Conservation (phyloP, 768 basidiomycete genomes). For the Phlebiopsis flavidoalba region DNA sequence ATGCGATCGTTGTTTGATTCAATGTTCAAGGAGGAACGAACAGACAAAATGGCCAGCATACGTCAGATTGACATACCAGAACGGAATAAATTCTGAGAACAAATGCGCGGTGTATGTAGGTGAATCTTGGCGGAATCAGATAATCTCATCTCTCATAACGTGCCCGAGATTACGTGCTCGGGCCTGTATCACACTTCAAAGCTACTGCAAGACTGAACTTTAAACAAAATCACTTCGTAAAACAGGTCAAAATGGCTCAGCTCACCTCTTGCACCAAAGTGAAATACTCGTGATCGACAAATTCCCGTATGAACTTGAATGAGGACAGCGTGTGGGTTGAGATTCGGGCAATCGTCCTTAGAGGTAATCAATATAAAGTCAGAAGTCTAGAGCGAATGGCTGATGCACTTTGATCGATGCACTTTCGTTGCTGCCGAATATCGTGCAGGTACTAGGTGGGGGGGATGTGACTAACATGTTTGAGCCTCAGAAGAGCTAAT, state of each 20-base stretch:
- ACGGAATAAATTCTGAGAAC: too few relatives aligned
- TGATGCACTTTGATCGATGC: neutral
- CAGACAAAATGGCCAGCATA: too few relatives aligned
- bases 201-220: neutral
- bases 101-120: too few relatives aligned
- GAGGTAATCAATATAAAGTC: neutral
- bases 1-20: too few relatives aligned
- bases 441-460: neutral
- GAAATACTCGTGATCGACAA: neutral
- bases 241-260: neutral
- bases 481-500: neutral
- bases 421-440: neutral
- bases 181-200: neutral
- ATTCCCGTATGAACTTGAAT: neutral
- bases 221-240: neutral
- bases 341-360: neutral
- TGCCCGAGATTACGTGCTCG: too few relatives aligned
- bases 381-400: neutral
- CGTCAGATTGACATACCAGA: too few relatives aligned
- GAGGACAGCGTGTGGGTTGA: neutral
- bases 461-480: neutral
- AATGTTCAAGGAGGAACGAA: too few relatives aligned
- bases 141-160: too few relatives aligned
- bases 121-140: too few relatives aligned
- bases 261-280: neutral